Evolutionary conservation across 2,329 filamentous ascomycete genomes (phyloP), one percentile per base, ranked within the genome.

Genomic region (Chrysosporium keratinophilum): DNA sequence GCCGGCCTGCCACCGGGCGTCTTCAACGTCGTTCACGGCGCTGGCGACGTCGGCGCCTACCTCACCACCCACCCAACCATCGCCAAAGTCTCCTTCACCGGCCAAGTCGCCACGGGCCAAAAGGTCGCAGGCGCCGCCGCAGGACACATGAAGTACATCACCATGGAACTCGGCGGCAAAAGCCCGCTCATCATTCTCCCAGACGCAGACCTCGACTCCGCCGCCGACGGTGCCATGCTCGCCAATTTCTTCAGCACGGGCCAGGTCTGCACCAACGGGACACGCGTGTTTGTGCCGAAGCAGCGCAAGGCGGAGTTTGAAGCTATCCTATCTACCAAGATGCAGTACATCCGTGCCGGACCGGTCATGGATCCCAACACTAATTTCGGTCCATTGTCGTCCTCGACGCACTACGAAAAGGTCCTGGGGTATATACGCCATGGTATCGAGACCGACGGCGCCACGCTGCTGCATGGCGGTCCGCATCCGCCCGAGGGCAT

Each of bases 181-280:
- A 88, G 84, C 56, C 87, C 88, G 0, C 75, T 88, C 41, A 75
- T 95, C 49, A 77, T 95, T 45, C 80, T 95, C 0, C 86, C 87
- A 0, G 88, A 94, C 63, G 86, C 85, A 14, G 81, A 88, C 50
- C 69, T 91, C 17, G 83, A 87, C 44, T 80, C 81, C 62, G 89
- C 89, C n/a, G 89, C 88, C 34, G 84, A 95, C 63, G 85, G 87
- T 31, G 88, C 88, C 58, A 90, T 95, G 85, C 88, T 94, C 76
- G 89, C 88, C 62, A 95, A 95, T 70, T 95, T 95, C 73, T 95
- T 87, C 76, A 89, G 85, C 60, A 87, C 86, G 0, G 89, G 89
- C 31, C 89, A 95, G 70, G 88, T 95, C 49, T 95, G 89, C 77
- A 95, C 89, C 49, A 95, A 95, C 67, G 89, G 89, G 48, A 95